Base-by-base conservation (phyloP, 192 early-diverging fungal species). In the Podila horticola region DNA sequence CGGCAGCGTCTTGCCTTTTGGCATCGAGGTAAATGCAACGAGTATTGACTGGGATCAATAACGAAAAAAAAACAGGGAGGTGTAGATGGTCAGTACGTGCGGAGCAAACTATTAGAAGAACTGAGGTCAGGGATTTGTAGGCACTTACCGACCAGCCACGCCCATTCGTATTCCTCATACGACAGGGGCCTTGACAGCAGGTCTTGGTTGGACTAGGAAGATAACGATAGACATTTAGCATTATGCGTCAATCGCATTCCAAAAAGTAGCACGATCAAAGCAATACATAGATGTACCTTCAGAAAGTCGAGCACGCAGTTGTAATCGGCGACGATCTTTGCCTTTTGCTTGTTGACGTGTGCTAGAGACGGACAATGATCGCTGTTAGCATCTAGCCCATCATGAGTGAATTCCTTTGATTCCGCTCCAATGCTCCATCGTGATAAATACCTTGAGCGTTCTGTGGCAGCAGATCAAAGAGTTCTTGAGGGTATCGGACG, bases 141-240 rank as follows among this genome's bases (percentile, higher is more conserved):
- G 15, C 15, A 29, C 64, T 83, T 85, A 90, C 88, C 89, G 73
- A 88, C 88, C n/a, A 88, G 72, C 89, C 89, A 90, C n/a, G 86
- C 87, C 86, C 87, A 86, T 59, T 86, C 84, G 58, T 85, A 90
- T 30, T 86, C 84, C 28, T 82, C 72, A 15, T 79, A 82, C 17
- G 74, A 31, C 31, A 87, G 62, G 22, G 77, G 74, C 17, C 57
- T 41, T n/a, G 62, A 59, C 6, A 67, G 38, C 20, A 62, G 67
- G 41, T 70, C 61, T 19, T 58, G 51, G 28, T 76, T 84, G 48
- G 58, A 62, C 71, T 76, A 49, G 13, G 13, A 49, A 15, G 1
- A 45, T 41, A n/a, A 34, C 28, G 22, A 15, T 36, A 10, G 34
- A 28, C 17, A 55, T 48, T 45, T 24, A 31, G 58, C 24, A 9